Evolutionary conservation across 2,329 filamentous ascomycete species (phyloP).

Genomic region (Verticillium dahliae): DNA sequence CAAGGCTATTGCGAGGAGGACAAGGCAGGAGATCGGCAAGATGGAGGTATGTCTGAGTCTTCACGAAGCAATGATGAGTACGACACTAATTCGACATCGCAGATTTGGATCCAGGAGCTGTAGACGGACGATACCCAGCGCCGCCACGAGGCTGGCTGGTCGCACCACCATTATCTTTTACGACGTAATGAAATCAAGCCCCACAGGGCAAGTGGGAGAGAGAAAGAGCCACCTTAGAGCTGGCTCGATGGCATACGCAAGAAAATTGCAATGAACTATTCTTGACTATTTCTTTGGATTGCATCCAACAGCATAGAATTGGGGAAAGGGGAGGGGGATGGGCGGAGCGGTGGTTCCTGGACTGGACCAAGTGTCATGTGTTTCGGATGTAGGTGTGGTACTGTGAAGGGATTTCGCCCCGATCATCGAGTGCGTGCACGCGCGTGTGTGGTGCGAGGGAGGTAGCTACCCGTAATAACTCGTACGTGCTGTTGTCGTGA

Average conservation of each 20-base stretch:
- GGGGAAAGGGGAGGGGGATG: conserved; percentile 1
- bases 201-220: neutral
- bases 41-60: conserved; percentile 68
- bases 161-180: conserved; percentile 3
- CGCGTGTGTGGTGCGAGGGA: neutral
- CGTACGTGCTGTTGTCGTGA: neutral
- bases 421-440: neutral
- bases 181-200: conserved; percentile 21
- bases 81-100: conserved; percentile 15
- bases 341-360: neutral
- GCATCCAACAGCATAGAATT: neutral
- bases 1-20: conserved; percentile 62
- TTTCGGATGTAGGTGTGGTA: neutral
- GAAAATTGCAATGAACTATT: conserved; percentile 7
- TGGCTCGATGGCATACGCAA: conserved; percentile 12
- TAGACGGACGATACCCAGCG: conserved; percentile 24
- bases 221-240: conserved; percentile 10
- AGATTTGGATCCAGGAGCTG: conserved; percentile 44
- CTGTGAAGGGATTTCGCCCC: neutral
- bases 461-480: neutral
- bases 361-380: neutral
- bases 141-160: conserved; percentile 4
- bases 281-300: conserved; percentile 7
- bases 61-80: neutral
- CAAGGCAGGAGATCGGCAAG: conserved; percentile 79